Base-by-base conservation (phyloP, 2,329 filamentous ascomycete species). In the Exophiala bonariae region DNA sequence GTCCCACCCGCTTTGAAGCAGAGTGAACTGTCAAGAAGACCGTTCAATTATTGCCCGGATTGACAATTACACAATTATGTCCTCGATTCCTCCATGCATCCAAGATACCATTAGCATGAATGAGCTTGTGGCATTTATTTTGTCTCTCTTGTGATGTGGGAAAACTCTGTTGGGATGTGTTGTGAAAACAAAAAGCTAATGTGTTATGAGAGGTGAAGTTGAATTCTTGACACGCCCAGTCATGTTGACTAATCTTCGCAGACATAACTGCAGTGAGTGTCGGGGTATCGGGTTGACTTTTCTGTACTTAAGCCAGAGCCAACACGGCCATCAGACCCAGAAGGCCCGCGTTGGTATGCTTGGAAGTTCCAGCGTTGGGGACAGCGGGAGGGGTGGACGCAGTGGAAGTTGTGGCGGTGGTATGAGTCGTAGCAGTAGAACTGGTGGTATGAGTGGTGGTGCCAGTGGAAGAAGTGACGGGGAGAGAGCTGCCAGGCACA, bases 321-420 rank as follows among this genome's bases (percentile, higher is more conserved):
- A 59, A 47, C 32, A 50, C 44, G 36, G 54, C 54, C 40, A 57
- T 40, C 23, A 52, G 39, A 34, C 55, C 52, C n/a, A 50, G 18
- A 33, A 55, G 31, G 70, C 89, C 93, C 17, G 90, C 88, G 63
- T 97, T 97, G 70, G 97, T 72, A 46, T 73, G 89, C 44, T 97
- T 82, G 0, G 91, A 92, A 1, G 83, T 82, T 45, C 95, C 73
- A 4, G 74, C 85, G 13, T 96, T 46, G 6, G 45, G 42, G 40
- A 43, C 28, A 6, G 49, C 44, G 18, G 46, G 49, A 19, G 51
- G 39, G 39, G 52, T 40, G 9, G 39, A 30, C 2, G 45, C 32
- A 59, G 55, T 40, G 28, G 30, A 45, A 23, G 42, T 13, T 6
- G 47, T 39, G 20, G 44, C 33, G 22, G 47, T 41, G 14, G 20